Conservation (phyloP, 768 basidiomycete species). For the Lepiota venenata region DNA sequence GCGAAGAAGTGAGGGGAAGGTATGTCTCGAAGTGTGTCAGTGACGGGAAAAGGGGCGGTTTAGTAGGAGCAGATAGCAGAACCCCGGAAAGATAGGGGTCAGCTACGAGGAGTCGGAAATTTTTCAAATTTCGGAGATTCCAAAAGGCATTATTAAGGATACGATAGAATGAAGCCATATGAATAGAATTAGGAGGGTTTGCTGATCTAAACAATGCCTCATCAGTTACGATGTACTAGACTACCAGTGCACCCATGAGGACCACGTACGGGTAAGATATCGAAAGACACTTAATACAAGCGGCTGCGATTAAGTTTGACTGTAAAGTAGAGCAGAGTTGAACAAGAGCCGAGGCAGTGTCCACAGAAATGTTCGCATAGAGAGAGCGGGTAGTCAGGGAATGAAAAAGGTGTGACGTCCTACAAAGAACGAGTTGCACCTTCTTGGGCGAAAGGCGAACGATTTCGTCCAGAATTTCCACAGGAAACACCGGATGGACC, state of each 20-base stretch:
- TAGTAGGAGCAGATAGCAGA: constrained; percentile 17
- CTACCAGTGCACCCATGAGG: neutral
- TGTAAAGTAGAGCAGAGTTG: constrained; percentile 31
- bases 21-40: constrained; percentile 34
- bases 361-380: constrained; percentile 30
- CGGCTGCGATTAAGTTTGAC: constrained; percentile 23
- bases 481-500: constrained; percentile 21
- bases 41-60: constrained; percentile 17
- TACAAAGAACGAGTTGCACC: constrained; percentile 28
- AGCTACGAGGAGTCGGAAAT: constrained; percentile 27
- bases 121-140: constrained; percentile 23
- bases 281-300: constrained; percentile 26
- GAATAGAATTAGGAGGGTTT: constrained; percentile 17
- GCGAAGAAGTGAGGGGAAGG: constrained; percentile 25
- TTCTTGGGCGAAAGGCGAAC: constrained; percentile 24
- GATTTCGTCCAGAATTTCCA: constrained; percentile 33
- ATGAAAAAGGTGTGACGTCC: constrained; percentile 30
- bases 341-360: constrained; percentile 24
- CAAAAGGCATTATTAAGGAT: constrained; percentile 25
- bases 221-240: neutral
- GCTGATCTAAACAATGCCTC: constrained; percentile 8
- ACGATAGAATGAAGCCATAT: constrained; percentile 27
- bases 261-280: constrained; percentile 32
- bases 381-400: constrained; percentile 28
- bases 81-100: constrained; percentile 24